Percentiles rank a stretch among this genome's conserved stretches.
phyloP scores from a whole-genome alignment of 2,329 filamentous ascomycete genomes.

The Apiospora koreana region DNA sequence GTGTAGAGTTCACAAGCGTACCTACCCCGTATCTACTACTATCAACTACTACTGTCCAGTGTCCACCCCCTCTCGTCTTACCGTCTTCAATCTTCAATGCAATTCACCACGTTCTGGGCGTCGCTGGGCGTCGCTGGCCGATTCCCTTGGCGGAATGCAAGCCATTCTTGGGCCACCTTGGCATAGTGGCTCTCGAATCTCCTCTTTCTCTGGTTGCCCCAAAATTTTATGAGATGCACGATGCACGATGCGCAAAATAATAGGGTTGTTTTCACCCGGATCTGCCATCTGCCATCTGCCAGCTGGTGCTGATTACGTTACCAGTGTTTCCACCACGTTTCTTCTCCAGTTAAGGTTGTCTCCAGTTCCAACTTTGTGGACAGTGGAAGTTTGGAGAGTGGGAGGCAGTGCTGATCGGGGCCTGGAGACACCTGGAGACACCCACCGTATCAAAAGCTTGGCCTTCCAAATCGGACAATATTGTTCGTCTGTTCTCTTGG shows the following conservation, averaged over 20 bases:
- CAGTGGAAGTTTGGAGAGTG: too few species aligned
- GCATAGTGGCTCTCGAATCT: not conserved
- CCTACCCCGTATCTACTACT: too few species aligned
- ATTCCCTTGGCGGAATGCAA: not conserved
- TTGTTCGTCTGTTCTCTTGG: not conserved
- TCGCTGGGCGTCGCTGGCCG: not conserved
- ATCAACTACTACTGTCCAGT: too few species aligned
- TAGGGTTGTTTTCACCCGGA: not conserved
- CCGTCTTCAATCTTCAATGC: not conserved
- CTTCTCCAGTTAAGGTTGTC: conserved; percentile 1
- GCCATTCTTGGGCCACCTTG: not conserved
- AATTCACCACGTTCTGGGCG: not conserved
- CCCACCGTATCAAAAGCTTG: not conserved
- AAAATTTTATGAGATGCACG: not conserved
- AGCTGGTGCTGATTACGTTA: not conserved
- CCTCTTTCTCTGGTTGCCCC: not conserved
- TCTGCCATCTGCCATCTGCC: too few species aligned
- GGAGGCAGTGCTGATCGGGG: not conserved
- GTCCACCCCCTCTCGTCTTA: not conserved
- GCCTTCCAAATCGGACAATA: not conserved
- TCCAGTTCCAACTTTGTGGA: not conserved
- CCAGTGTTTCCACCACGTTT: not conserved
- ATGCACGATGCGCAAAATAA: not conserved
- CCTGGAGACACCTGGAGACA: not conserved
- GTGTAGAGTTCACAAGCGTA: not conserved